Evolutionary conservation across 108 stramenopile genomes (phyloP), one percentile per base, ranked within the genome.

Genomic region (Aurantiochytrium sp.): DNA sequence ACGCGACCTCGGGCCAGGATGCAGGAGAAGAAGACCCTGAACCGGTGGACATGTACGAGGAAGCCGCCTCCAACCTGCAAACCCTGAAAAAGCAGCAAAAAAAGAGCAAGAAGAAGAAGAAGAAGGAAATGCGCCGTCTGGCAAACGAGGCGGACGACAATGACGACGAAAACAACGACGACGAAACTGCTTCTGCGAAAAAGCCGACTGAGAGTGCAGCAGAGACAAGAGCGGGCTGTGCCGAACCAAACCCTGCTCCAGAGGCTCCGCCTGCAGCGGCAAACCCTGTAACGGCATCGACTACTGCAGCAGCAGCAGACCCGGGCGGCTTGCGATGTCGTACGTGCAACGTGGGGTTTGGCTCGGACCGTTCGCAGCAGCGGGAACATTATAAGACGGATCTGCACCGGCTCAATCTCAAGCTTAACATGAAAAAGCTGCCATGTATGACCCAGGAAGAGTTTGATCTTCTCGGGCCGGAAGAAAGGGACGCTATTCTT

Each of bases 361-460:
- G 97, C 92, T 87, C 71, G 55, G 90, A 91, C 73, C 44, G 91
- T 21, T 91, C 93, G 25, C 95, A 90, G 58, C 96, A 97, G 73
- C 91, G 98, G 58, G 92, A 95, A 12, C 98, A 99, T 88, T 99
- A 97, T 94, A 94, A 95, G 45, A 93, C 94, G 60, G 97, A 98
- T 90, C 97, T 97, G 97, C 98, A 98, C 91, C 93, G 96, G 16
- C 97, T 96, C 93, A 99, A 99, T 91, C 94, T 97, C 60, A 97
- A 97, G 88, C 90, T 97, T n/a, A 98, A 97, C 88, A 88, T 97
- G 95, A 93, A 94, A 29, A 93, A 95, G 12, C 71, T 89, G 28
- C 64, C 94, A 4, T 93, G 95, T 16, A 93, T 97, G 5, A 92
- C 91, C 42, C 96, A 96, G 87, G 73, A 93, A 72, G 96, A 97